These are phyloP conservation scores for Begonia fuchsioides DNA, from an alignment of 306 rosid species.

Conservation along the genomic window DNA sequence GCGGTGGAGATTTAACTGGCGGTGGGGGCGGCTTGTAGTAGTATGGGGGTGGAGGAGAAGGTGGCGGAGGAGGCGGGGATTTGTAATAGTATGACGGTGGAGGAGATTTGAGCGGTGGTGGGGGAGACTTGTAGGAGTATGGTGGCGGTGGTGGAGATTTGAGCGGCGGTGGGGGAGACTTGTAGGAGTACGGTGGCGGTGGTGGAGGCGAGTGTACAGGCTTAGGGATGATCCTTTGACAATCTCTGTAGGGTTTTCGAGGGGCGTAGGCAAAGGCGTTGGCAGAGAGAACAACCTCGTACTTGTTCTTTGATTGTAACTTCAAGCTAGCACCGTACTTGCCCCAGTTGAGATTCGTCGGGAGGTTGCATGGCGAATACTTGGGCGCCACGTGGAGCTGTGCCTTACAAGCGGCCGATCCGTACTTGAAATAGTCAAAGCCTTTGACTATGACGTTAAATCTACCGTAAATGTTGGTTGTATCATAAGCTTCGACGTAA, in stretches of 20 bases:
- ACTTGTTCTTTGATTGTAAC: background rate
- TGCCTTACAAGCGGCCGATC: background rate
- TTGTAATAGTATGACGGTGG: background rate
- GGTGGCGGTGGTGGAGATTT: background rate
- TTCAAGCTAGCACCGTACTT: background rate
- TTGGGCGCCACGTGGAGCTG: background rate
- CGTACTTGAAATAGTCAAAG: background rate
- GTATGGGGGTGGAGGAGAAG: background rate
- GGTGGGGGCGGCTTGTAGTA: background rate
- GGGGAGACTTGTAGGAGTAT: background rate
- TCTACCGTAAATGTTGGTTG: background rate
- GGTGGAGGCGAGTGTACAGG: background rate
- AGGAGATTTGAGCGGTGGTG: too few species aligned
- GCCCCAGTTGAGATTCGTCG: background rate
- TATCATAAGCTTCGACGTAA: background rate
- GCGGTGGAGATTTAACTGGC: background rate
- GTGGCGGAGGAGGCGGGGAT: background rate
- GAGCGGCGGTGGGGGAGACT: background rate
- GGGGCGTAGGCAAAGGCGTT: background rate
- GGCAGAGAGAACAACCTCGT: background rate
- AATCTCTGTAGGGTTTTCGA: background rate
- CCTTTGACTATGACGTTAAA: background rate
- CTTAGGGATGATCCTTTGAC: background rate
- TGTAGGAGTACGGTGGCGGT: background rate
- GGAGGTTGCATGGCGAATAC: slow-evolving; percentile 1